Base-by-base conservation (phyloP, 495 filamentous ascomycete genomes). In the Poronia punctata region DNA sequence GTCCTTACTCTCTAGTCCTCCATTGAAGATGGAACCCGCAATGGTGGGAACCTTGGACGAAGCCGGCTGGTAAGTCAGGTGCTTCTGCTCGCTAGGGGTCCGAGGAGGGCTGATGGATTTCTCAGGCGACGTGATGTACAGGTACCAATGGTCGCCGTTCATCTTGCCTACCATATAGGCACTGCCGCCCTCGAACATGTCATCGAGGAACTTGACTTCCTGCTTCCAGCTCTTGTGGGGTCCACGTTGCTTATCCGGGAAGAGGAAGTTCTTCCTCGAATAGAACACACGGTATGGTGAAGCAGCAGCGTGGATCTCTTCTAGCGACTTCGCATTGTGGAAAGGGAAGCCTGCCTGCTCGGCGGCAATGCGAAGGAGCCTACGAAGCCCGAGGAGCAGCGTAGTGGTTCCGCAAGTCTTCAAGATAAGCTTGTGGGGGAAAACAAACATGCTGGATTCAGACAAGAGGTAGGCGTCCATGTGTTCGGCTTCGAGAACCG, bases 121-220 rank as follows among this genome's bases (percentile, higher is more conserved):
- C 55, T 83, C 75, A 12, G 93, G 88, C 37, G 86, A 83, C 22
- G 93, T 99, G 58, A 96, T 76, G 62, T 97, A 99, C 26, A 99
- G 69, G 56, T 97, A 97, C 93, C 93, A 99, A 55, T 99, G 93
- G 64, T 97, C 93, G 45, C 92, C 90, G 55, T 99, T 99, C 88
- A 97, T 96, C 64, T 95, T 95, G 49, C 93, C 93, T 46, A 99
- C 92, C 89, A 97, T 93, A 66, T 99, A 99, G 21, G 93, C 93
- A 62, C 90, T 97, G 28, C 93, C 93, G 40, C 85, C 83, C 32
- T 83, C 71, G 60, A 97, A 97, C 53, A 85, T 82, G 52, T 79
- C 77, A 66, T 99, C 93, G 44, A 99, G 72, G 46, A 77, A 92
- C 40, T 78, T 80, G 48, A 99, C 93, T 58, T 99, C 93, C 52